Base-by-base conservation (phyloP, 345 rosid genomes). In the Sonneratia caseolaris region DNA sequence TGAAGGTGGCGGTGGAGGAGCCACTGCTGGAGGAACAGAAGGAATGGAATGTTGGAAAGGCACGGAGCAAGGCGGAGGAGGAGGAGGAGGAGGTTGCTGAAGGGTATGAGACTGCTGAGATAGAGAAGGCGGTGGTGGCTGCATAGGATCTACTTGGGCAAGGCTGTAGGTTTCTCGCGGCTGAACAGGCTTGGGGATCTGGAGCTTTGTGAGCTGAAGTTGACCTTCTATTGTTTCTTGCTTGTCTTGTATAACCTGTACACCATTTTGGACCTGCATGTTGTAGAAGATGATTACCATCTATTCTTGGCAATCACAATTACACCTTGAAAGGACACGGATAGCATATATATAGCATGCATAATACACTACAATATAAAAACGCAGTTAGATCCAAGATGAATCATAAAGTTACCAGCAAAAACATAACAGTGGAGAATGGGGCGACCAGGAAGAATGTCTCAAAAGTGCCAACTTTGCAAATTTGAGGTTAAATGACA, bases 251-350 rank as follows among this genome's bases (percentile, higher is more conserved):
- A 93, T 70, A 76, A 77, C 76, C 38, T 80, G 84, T 9, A 93
- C 86, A 74, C 92, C 94, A 5, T 83, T 76, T 80, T 89, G 97
- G 74, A 93, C 94, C 98, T 93, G 84, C 79, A 74, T 12, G 48
- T 40, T 56, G 72, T 22, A 19, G 27, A 57, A 57, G 64, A 57
- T 18, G 32, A 57, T 27, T 62, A 62, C 37, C 19, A 62, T 3
- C 66, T 22, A 6, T 32, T 61, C 8, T 61, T 11, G 24, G 9
- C 7, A 32, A 62, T 62, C 66, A 62, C 66, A 62, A 12, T 13
- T 27, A 62, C 3, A 35, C 7, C 66, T 10, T 27, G 66, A 62
- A 61, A 32, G 18, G 38, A 62, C 27, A 27, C 36, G 12, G 35
- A 21, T 2, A 3, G 15, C 51, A 47, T 47, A 13, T 47, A 13